Evolutionary conservation across 1,284 basidiomycete genomes (phyloP).

Genomic region (Sporisorium exsertum): DNA sequence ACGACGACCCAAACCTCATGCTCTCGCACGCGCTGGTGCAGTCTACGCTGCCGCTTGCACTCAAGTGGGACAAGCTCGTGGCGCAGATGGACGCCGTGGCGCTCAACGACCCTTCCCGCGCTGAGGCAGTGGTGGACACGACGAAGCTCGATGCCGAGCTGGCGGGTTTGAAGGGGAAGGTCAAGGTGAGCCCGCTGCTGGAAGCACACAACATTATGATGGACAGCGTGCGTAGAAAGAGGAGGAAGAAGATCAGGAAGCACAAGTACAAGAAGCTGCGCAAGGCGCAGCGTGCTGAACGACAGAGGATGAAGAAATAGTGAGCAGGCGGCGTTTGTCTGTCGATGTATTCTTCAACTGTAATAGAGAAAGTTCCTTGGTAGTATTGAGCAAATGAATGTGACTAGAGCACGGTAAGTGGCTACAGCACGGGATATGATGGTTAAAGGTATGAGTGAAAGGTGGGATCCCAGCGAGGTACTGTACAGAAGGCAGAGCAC

Average conservation of each 20-base stretch:
- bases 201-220: constrained; percentile 54
- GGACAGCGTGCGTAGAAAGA: constrained; percentile 67
- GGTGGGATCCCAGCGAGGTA: too few relatives aligned
- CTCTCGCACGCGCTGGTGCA: constrained; percentile 66
- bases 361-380: constrained; percentile 9
- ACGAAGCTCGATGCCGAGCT: constrained; percentile 44
- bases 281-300: constrained; percentile 64
- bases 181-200: constrained; percentile 37
- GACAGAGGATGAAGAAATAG: constrained; percentile 64
- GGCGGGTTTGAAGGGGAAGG: constrained; percentile 10
- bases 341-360: neutral
- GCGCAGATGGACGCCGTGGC: constrained; percentile 56
- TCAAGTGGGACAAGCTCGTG: constrained; percentile 60
- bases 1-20: constrained; percentile 64
- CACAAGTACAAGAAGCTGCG: constrained; percentile 69
- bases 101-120: constrained; percentile 28
- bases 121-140: constrained; percentile 32
- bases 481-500: neutral
- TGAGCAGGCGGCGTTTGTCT: neutral
- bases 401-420: too few relatives aligned
- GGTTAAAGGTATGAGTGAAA: neutral
- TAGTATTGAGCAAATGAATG: neutral
- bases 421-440: too few relatives aligned
- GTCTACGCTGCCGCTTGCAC: constrained; percentile 54
- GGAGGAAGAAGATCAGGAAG: constrained; percentile 69